phyloP scores from a whole-genome alignment of 495 filamentous ascomycete species.

The Penicillium longicatenatum region DNA sequence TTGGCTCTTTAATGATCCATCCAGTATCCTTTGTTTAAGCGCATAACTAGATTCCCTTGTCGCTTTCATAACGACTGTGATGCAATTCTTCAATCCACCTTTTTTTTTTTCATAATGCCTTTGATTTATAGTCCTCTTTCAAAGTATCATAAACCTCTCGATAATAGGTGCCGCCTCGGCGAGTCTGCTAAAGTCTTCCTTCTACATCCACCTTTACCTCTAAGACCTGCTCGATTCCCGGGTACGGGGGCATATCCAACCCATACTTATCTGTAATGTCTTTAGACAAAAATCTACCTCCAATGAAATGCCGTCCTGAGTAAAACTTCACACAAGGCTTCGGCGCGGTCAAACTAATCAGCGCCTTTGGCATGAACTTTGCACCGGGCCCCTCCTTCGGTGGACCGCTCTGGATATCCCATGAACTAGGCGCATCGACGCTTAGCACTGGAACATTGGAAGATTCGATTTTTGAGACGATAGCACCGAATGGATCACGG shows the following conservation, averaged over 20 bases:
- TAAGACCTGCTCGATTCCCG: slow-evolving; percentile 85
- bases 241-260: slow-evolving; percentile 79
- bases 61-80: slow-evolving; percentile 27
- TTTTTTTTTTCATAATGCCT: neutral
- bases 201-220: slow-evolving; percentile 65
- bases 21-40: slow-evolving; percentile 4
- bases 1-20: slow-evolving; percentile 24
- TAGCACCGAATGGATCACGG: slow-evolving; percentile 81
- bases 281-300: slow-evolving; percentile 82
- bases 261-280: slow-evolving; percentile 85
- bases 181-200: slow-evolving; percentile 51
- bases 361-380: slow-evolving; percentile 71
- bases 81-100: slow-evolving; percentile 12
- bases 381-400: slow-evolving; percentile 75
- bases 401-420: slow-evolving; percentile 88
- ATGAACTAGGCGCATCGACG: slow-evolving; percentile 90
- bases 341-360: slow-evolving; percentile 91
- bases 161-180: neutral
- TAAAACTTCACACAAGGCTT: slow-evolving; percentile 90
- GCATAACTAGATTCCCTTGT: slow-evolving; percentile 19
- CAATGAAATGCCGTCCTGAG: slow-evolving; percentile 83
- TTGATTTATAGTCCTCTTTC: neutral
- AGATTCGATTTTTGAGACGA: slow-evolving; percentile 74
- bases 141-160: neutral
- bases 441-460: slow-evolving; percentile 77